Evolutionary conservation across 2,329 filamentous ascomycete genomes (phyloP).

Genomic region (Xylaria hypoxylon): DNA sequence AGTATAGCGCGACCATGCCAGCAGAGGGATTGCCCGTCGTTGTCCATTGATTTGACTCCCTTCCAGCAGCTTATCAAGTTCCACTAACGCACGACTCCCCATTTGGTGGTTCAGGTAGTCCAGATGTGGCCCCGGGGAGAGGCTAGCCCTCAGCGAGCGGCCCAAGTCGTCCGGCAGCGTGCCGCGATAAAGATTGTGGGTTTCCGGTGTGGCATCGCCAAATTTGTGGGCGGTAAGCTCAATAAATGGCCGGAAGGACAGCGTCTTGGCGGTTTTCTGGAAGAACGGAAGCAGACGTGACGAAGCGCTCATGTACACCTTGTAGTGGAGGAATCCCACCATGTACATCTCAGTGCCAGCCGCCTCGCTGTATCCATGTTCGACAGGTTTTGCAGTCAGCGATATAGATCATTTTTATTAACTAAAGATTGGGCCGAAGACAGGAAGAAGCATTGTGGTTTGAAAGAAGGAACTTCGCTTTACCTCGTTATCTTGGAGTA

Average conservation of each 20-base stretch:
- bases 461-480: slow-evolving; percentile 6
- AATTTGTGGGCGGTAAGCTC: slow-evolving; percentile 10
- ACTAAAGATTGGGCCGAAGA: slow-evolving; percentile 3
- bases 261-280: slow-evolving; percentile 11
- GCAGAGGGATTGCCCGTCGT: slow-evolving; percentile 1
- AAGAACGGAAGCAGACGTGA: slow-evolving; percentile 8
- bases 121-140: slow-evolving; percentile 6
- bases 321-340: slow-evolving; percentile 5
- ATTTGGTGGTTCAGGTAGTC: slow-evolving; percentile 13
- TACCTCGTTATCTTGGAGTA: slow-evolving; percentile 12
- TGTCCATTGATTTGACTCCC: neutral
- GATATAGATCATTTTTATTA: slow-evolving; percentile 4
- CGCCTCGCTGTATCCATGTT: slow-evolving; percentile 9
- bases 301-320: slow-evolving; percentile 8
- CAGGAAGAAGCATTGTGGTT: slow-evolving; percentile 9
- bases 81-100: slow-evolving; percentile 10
- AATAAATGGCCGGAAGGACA: slow-evolving; percentile 11
- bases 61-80: slow-evolving; percentile 7
- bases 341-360: slow-evolving; percentile 9
- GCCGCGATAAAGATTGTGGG: slow-evolving; percentile 8
- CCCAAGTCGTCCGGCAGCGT: slow-evolving; percentile 10
- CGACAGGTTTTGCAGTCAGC: slow-evolving; percentile 13
- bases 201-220: slow-evolving; percentile 5
- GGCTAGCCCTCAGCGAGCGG: slow-evolving; percentile 10
- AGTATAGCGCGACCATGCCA: slow-evolving; percentile 13